Conservation (phyloP, 495 filamentous ascomycete species). For the Paragyromitra xinjiangensis region DNA sequence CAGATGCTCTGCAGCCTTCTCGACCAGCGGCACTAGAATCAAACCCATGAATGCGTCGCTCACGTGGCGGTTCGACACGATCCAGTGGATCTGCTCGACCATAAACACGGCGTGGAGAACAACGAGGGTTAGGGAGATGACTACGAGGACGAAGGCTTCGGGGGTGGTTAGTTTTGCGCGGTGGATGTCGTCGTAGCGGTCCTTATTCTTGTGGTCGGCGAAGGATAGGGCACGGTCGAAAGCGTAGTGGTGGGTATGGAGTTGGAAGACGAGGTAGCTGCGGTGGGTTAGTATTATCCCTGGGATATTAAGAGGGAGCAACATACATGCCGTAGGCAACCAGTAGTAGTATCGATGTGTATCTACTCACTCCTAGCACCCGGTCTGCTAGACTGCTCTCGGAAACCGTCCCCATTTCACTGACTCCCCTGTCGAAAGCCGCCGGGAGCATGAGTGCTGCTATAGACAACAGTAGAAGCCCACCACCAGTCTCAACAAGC, state of each 20-base stretch:
- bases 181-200: constrained; percentile 69
- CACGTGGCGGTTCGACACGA: constrained; percentile 71
- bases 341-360: constrained; percentile 79
- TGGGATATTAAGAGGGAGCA: neutral
- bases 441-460: constrained; percentile 85
- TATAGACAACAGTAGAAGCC: constrained; percentile 69
- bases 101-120: constrained; percentile 82
- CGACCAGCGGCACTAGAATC: constrained; percentile 82
- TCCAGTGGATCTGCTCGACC: constrained; percentile 78
- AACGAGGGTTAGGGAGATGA: constrained; percentile 75
- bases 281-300: constrained; percentile 18
- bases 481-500: constrained; percentile 82
- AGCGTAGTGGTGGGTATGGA: constrained; percentile 81
- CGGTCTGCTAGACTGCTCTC: constrained; percentile 61
- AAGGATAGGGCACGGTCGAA: constrained; percentile 72
- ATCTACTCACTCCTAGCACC: constrained; percentile 74
- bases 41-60: constrained; percentile 83
- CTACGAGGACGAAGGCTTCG: constrained; percentile 75
- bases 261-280: constrained; percentile 82
- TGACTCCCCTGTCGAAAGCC: constrained; percentile 74
- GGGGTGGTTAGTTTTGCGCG: constrained; percentile 79
- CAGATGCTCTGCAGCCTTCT: constrained; percentile 90
- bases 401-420: constrained; percentile 57
- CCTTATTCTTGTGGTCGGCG: constrained; percentile 76
- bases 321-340: constrained; percentile 72